Conservation (phyloP, 2,329 filamentous ascomycete genomes). For the Cladosporium sp. region DNA sequence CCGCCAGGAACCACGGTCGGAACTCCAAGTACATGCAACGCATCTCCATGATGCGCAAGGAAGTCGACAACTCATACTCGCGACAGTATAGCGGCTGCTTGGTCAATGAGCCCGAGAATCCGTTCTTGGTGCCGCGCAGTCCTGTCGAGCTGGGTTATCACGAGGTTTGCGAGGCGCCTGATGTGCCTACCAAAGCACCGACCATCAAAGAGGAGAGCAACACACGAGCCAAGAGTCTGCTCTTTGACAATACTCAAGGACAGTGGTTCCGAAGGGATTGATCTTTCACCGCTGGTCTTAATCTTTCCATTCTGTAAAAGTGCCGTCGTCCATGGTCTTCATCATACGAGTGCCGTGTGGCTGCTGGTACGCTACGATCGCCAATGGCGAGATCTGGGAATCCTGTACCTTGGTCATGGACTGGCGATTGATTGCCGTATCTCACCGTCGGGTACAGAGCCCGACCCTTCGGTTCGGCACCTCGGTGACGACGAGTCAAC, state of each 20-base stretch:
- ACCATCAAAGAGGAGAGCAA: slow-evolving; percentile 10
- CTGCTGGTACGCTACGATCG: background rate
- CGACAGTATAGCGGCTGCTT: slow-evolving; percentile 22
- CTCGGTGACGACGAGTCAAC: background rate
- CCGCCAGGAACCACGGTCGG: slow-evolving; percentile 22
- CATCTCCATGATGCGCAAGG: slow-evolving; percentile 23
- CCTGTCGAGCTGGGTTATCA: slow-evolving; percentile 22
- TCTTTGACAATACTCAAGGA: slow-evolving; percentile 22
- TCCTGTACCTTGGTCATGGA: background rate
- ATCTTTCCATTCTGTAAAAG: too few species aligned
- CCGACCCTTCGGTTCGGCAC: slow-evolving; percentile 1
- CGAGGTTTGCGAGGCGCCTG: slow-evolving; percentile 24
- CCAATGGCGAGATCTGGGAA: background rate
- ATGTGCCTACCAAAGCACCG: slow-evolving; percentile 7
- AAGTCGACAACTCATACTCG: slow-evolving; percentile 24
- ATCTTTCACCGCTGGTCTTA: background rate
- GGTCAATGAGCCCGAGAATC: slow-evolving; percentile 24
- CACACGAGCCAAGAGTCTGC: slow-evolving; percentile 20
- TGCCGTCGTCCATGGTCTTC: too few species aligned
- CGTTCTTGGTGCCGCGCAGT: slow-evolving; percentile 23
- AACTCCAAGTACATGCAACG: slow-evolving; percentile 20
- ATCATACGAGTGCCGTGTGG: background rate
- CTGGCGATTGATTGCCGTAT: background rate
- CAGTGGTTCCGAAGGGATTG: slow-evolving; percentile 7
- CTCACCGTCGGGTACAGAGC: background rate